These are phyloP conservation scores for Lunasporangiospora selenospora DNA, from an alignment of 192 early-diverging fungal genomes.

Conservation along the genomic window DNA sequence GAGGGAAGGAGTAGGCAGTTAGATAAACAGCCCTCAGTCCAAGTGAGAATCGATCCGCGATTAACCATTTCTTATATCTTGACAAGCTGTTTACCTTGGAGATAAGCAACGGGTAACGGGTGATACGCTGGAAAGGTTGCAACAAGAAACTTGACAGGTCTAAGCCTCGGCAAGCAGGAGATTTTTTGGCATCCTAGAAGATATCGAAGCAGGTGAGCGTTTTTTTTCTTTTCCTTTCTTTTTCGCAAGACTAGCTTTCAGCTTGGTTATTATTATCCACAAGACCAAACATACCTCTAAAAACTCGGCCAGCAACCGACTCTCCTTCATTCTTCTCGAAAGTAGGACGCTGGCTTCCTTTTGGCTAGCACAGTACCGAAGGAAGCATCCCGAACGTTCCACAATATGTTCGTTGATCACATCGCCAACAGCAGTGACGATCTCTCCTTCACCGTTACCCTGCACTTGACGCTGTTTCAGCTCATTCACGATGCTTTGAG, in stretches of 20 bases:
- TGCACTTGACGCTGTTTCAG: slow-evolving; percentile 65
- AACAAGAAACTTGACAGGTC: slow-evolving; percentile 84
- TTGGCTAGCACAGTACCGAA: slow-evolving; percentile 79
- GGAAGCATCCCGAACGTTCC: slow-evolving; percentile 76
- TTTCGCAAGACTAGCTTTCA: neutral
- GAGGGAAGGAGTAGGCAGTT: neutral
- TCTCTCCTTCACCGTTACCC: slow-evolving; percentile 40
- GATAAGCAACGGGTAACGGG: slow-evolving; percentile 90
- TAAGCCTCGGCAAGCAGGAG: slow-evolving; percentile 69
- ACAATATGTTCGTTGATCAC: slow-evolving; percentile 76
- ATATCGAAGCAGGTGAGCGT: neutral
- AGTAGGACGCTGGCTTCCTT: slow-evolving; percentile 67
- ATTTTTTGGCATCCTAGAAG: slow-evolving; percentile 58
- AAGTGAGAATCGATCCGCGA: neutral
- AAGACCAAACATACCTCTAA: slow-evolving; percentile 48
- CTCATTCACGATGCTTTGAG: slow-evolving; percentile 72
- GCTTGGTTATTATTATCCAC: neutral
- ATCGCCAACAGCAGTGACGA: slow-evolving; percentile 72
- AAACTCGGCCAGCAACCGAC: slow-evolving; percentile 33
- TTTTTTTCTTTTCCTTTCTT: too few species aligned
- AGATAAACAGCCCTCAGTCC: neutral
- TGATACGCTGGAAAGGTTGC: slow-evolving; percentile 93
- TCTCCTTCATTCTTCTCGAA: slow-evolving; percentile 18
- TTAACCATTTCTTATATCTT: neutral
- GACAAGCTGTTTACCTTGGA: slow-evolving; percentile 59